Percentiles rank a stretch among this genome's conserved stretches.
Conservation (phyloP, 306 rosid species). For the Psophocarpus tetragonolobus region DNA sequence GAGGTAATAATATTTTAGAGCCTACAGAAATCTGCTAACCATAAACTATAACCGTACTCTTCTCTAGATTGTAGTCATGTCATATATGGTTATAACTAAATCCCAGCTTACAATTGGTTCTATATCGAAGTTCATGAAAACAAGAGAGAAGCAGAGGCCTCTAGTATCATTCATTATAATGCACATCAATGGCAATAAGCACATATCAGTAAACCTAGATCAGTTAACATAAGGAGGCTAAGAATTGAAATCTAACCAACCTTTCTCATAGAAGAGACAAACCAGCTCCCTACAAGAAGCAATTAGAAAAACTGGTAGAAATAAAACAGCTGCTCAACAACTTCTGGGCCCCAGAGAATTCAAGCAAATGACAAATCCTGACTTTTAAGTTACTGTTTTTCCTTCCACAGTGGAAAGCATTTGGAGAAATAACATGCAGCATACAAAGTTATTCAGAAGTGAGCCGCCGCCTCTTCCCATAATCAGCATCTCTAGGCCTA, state of each 20-base stretch:
- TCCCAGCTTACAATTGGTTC: background rate
- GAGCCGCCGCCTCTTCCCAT: constrained; percentile 89
- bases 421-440: constrained; percentile 21
- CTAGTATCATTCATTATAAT: background rate
- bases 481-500: constrained; percentile 89
- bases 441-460: constrained; percentile 67
- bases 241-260: constrained; percentile 41
- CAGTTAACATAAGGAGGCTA: background rate
- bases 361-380: constrained; percentile 45
- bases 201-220: background rate
- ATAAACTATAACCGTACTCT: background rate
- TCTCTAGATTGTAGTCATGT: background rate
- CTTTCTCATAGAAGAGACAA: constrained; percentile 35
- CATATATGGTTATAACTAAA: background rate
- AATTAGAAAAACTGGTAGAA: constrained; percentile 41
- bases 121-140: background rate
- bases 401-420: constrained; percentile 36
- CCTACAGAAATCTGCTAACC: background rate
- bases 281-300: constrained; percentile 52
- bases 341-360: constrained; percentile 48
- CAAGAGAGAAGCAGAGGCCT: background rate
- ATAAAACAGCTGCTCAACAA: constrained; percentile 48
- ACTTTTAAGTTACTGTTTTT: constrained; percentile 33
- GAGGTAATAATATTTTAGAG: background rate
- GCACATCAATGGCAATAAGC: background rate